Evolutionary conservation across 2,329 filamentous ascomycete species (phyloP).

Genomic region (Clarireedia monteithiana): DNA sequence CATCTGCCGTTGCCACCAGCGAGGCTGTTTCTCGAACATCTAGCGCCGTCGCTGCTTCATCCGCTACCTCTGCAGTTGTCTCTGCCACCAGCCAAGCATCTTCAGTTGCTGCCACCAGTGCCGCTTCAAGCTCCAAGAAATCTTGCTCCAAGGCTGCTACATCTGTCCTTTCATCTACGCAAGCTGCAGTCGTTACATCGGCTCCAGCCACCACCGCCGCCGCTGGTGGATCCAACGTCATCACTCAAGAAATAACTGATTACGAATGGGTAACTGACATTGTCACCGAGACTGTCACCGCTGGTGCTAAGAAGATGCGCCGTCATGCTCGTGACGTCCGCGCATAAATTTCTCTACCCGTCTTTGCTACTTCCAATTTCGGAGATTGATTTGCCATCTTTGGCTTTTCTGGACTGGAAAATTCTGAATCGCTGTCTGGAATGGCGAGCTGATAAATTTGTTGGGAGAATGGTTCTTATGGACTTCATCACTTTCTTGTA

Average conservation of each 20-base stretch:
- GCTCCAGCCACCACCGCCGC: not conserved
- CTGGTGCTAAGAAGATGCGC: not conserved
- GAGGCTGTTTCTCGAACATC: not conserved
- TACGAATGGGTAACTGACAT: not conserved
- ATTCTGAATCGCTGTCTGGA: not conserved
- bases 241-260: not conserved
- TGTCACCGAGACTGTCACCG: conserved; percentile 3
- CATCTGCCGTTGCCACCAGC: not conserved
- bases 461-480: not conserved
- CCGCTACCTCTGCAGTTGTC: not conserved
- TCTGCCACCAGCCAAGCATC: not conserved
- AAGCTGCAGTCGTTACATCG: not conserved
- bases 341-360: not conserved
- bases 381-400: not conserved
- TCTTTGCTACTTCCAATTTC: not conserved
- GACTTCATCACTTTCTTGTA: conserved; percentile 3
- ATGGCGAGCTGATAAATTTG: not conserved
- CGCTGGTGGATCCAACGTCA: not conserved
- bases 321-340: not conserved
- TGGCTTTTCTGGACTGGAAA: not conserved
- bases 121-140: not conserved
- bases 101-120: not conserved
- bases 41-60: not conserved
- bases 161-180: not conserved
- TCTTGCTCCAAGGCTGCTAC: not conserved